Evolutionary conservation across 345 rosid species (phyloP).

Genomic region (Cardiospermum halicacabum): DNA sequence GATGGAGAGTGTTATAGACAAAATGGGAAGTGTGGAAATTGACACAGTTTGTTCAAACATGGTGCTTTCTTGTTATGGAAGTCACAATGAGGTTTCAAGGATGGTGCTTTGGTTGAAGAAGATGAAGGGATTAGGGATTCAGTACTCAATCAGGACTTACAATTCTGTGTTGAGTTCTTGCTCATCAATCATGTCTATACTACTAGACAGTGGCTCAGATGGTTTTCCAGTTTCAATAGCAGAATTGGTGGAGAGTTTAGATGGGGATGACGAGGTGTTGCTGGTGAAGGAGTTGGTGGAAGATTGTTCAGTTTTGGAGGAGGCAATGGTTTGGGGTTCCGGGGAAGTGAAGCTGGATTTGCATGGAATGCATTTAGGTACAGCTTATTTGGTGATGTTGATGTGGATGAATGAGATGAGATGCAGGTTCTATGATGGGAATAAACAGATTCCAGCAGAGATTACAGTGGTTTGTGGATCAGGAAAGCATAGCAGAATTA

Average conservation of each 20-base stretch:
- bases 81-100: conserved; percentile 40
- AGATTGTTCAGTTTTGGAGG: conserved; percentile 43
- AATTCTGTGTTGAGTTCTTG: conserved; percentile 78
- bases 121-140: conserved; percentile 41
- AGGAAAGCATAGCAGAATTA: conserved; percentile 61
- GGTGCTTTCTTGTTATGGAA: conserved; percentile 79
- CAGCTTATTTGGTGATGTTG: conserved; percentile 66
- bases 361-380: conserved; percentile 74
- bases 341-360: conserved; percentile 68
- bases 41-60: conserved; percentile 74
- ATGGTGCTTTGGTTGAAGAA: conserved; percentile 63
- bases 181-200: conserved; percentile 34
- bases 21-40: conserved; percentile 45
- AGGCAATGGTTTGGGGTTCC: conserved; percentile 46
- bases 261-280: conserved; percentile 39
- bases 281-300: conserved; percentile 51
- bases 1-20: conserved; percentile 43
- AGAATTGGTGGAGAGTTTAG: conserved; percentile 43
- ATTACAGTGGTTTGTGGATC: conserved; percentile 63
- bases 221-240: conserved; percentile 36
- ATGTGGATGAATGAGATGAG: conserved; percentile 69
- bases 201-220: conserved; percentile 24
- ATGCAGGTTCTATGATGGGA: conserved; percentile 31
- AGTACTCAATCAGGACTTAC: conserved; percentile 59
- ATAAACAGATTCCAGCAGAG: conserved; percentile 45